phyloP scores from a whole-genome alignment of 2,329 filamentous ascomycete genomes.

The Talaromyces piceae region DNA sequence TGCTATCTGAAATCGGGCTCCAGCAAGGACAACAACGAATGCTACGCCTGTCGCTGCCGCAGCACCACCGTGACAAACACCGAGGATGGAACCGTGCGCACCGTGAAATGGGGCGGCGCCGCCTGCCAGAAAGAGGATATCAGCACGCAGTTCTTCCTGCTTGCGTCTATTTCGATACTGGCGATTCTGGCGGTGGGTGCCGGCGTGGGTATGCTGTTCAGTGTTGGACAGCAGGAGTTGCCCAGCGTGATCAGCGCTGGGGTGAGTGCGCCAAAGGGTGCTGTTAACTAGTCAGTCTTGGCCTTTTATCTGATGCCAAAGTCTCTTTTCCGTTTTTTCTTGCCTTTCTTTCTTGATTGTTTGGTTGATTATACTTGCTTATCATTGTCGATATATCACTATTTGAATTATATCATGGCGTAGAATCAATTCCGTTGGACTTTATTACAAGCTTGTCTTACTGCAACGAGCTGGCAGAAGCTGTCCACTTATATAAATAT shows the following conservation, averaged over 20 bases:
- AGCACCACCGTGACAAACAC: constrained; percentile 46
- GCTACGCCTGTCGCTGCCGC: constrained; percentile 73
- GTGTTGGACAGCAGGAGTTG: constrained; percentile 76
- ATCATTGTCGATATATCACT: neutral
- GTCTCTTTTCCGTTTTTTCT: neutral
- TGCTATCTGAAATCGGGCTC: constrained; percentile 62
- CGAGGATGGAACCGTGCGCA: constrained; percentile 48
- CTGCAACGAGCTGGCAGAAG: no score
- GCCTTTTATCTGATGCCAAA: no score
- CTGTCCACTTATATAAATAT: no score
- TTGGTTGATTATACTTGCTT: no score
- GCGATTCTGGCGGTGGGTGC: constrained; percentile 62
- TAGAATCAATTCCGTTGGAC: neutral
- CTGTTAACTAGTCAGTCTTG: constrained; percentile 23
- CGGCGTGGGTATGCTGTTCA: constrained; percentile 70
- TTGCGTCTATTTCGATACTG: constrained; percentile 65
- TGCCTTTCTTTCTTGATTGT: no score
- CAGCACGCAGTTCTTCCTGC: constrained; percentile 80
- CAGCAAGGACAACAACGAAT: constrained; percentile 41
- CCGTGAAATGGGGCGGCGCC: constrained; percentile 71
- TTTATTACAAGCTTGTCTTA: no score
- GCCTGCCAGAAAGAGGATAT: constrained; percentile 90
- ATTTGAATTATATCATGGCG: neutral
- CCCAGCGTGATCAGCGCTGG: constrained; percentile 95
- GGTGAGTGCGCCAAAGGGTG: constrained; percentile 60